A percentile compares a stretch with the other conserved stretches of the same genome.
These are phyloP conservation scores for Suhomyces pyralidae DNA, from an alignment of 805 yeast genomes.

Conservation along the genomic window DNA sequence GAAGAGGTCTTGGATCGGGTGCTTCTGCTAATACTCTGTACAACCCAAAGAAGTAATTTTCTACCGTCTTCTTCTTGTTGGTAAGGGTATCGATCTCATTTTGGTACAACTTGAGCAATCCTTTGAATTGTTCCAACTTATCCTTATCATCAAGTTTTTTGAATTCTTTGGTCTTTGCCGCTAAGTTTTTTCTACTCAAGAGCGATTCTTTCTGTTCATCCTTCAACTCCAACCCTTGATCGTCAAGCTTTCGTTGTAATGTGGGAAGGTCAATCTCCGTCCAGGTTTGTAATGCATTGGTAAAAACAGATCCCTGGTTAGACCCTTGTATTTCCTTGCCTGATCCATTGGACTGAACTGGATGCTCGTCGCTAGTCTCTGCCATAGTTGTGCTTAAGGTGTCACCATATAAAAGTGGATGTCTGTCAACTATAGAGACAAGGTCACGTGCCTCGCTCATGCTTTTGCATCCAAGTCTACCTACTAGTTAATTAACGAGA, in stretches of 20 bases:
- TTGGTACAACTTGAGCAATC: conserved; percentile 76
- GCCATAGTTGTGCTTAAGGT: neutral
- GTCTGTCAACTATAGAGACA: neutral
- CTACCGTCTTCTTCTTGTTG: conserved; percentile 70
- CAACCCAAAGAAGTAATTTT: conserved; percentile 66
- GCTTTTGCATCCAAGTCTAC: neutral
- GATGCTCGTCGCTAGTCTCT: neutral
- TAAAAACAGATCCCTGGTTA: conserved; percentile 2
- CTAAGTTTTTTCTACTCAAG: conserved; percentile 69
- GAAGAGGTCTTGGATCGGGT: conserved; percentile 85
- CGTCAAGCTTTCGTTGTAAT: conserved; percentile 71
- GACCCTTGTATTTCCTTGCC: neutral
- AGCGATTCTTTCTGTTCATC: conserved; percentile 67
- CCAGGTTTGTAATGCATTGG: conserved; percentile 66
- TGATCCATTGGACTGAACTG: neutral
- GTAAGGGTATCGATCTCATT: conserved; percentile 83
- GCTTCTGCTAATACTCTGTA: conserved; percentile 81
- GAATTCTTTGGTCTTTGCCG: conserved; percentile 82
- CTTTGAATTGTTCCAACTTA: conserved; percentile 62
- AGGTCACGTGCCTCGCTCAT: neutral
- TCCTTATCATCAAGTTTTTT: conserved; percentile 65
- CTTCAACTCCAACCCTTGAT: conserved; percentile 68
- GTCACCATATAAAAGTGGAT: neutral
- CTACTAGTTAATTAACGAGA: neutral
- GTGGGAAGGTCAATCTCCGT: conserved; percentile 65